Evolutionary conservation across 768 basidiomycete species (phyloP).

Genomic region (Kwoniella dendrophila): DNA sequence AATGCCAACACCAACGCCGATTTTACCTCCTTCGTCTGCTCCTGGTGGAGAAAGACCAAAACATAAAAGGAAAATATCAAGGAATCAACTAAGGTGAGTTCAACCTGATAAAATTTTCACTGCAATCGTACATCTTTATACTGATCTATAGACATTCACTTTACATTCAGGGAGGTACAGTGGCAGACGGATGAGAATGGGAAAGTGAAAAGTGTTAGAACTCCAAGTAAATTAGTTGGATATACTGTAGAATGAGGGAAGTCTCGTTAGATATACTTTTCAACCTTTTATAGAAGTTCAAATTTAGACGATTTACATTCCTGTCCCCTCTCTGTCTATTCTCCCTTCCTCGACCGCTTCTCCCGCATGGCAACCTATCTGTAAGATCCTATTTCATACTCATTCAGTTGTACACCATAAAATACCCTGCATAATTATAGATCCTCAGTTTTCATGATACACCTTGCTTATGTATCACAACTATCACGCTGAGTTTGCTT

Average conservation of each 20-base stretch:
- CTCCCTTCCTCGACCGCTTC: too few species aligned
- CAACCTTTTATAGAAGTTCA: not conserved
- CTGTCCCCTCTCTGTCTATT: too few species aligned
- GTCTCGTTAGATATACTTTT: not conserved
- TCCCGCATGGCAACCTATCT: too few species aligned
- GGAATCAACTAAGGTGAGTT: constrained; percentile 48
- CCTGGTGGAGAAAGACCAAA: constrained; percentile 34
- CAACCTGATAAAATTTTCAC: too few species aligned
- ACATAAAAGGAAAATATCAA: constrained; percentile 49
- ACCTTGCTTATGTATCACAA: too few species aligned
- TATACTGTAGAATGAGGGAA: constrained; percentile 18
- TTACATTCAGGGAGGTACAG: constrained; percentile 38
- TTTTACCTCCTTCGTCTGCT: too few species aligned
- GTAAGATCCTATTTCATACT: too few species aligned
- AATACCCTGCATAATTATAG: too few species aligned
- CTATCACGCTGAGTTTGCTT: too few species aligned
- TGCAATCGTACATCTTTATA: not conserved
- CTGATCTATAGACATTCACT: too few species aligned
- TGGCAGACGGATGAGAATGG: constrained; percentile 50
- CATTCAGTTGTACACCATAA: too few species aligned
- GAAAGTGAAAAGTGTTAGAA: constrained; percentile 29
- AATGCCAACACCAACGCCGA: not conserved
- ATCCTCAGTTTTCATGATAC: too few species aligned
- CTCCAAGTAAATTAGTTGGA: constrained; percentile 19
- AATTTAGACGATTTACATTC: not conserved